Base-by-base conservation (phyloP, 2,329 filamentous ascomycete species). In the Colletotrichum australisinense region DNA sequence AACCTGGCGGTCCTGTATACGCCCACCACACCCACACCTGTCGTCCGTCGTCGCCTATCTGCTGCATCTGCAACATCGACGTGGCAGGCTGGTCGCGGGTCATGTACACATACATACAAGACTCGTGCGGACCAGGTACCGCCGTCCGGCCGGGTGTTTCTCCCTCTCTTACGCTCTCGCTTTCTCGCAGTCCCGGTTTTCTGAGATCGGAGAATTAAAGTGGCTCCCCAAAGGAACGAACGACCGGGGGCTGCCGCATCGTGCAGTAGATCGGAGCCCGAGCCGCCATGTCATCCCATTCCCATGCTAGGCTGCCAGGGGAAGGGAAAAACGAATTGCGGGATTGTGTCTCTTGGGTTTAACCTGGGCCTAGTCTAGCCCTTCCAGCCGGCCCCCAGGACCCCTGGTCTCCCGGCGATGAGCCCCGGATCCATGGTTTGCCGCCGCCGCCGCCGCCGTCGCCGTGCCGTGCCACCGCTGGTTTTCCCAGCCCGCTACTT, bases 401-500 rank as follows among this genome's bases (percentile, higher is more conserved):
- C 28, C 65, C 65, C 66, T 49, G 53, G 59, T 56, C 59, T 49
- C 60, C 60, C 53, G 66, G 70, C 26, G 55, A 24, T 28, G 7
- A 69, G 60, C 70, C 60, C 67, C 70, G 42, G 55, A 56, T 64
- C 66, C 70, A 70, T 73, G 70, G 55, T 55, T 73, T 69, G 70
- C 74, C 65, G 57, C 66, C 60, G 58, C 55, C 49, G 66, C 68
- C 68, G 49, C 63, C 63, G 67, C 60, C 35, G 30, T 56, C 62
- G 46, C 42, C 55, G 49, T 53, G 16, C 60, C 62, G 57, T 64
- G 66, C 56, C 38, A 73, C 74, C 69, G 64, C 66, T 62, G 60
- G 16, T 14, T 55, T 74, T 67, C 14, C n/a, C 28, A 26, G 3
- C 30, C 14, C 46, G 32, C 65, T 65, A 75, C 77, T 89, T 90